Evolutionary conservation across 176 grass and related monocot genomes (phyloP).

Genomic region (Oropetium thomaeum): DNA sequence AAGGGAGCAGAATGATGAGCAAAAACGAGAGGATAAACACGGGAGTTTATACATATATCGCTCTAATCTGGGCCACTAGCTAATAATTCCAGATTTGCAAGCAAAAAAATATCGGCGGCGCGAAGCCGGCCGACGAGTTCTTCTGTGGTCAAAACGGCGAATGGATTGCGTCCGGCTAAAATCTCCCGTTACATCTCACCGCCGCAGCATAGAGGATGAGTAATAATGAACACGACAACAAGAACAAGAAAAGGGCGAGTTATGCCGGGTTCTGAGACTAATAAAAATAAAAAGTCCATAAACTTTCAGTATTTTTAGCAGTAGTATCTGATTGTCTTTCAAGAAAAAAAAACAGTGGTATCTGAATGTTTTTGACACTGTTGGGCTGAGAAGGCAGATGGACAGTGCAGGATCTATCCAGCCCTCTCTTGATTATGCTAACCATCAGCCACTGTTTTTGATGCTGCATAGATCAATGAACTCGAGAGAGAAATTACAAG

Average conservation of each 20-base stretch:
- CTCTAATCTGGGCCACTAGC: slow-evolving; percentile 37
- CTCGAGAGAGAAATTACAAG: not conserved
- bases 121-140: too few relatives aligned
- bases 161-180: slow-evolving; percentile 32
- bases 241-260: not conserved
- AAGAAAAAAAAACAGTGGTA: too few relatives aligned
- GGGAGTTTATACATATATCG: not conserved
- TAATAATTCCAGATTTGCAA: slow-evolving; percentile 30
- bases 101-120: slow-evolving; percentile 37
- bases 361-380: not conserved
- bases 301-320: not conserved
- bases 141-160: slow-evolving; percentile 31
- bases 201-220: not conserved
- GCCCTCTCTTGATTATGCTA: not conserved
- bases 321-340: not conserved
- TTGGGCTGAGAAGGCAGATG: too few relatives aligned
- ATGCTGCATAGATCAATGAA: not conserved
- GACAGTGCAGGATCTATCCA: not conserved
- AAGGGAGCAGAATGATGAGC: too few relatives aligned
- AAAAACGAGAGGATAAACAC: not conserved
- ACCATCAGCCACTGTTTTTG: not conserved
- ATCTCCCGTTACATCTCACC: slow-evolving; percentile 22
- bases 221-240: too few relatives aligned
- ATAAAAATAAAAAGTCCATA: not conserved
- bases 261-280: not conserved